A percentile compares a stretch with the other conserved stretches of the same genome.
phyloP scores from a whole-genome alignment of 2,329 filamentous ascomycete genomes.

The Colletotrichum sidae region DNA sequence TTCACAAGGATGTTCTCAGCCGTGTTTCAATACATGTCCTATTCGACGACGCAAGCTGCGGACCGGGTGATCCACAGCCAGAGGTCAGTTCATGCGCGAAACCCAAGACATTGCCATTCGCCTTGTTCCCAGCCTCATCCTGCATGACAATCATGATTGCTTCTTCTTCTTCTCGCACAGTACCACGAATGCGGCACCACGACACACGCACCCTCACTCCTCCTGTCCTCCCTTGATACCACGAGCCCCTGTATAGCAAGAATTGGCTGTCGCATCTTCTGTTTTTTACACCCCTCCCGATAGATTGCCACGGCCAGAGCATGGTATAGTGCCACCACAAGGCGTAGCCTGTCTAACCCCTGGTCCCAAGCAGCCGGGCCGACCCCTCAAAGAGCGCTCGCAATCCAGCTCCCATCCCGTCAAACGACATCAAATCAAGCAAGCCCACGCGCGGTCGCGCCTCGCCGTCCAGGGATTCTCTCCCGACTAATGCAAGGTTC shows the following conservation, averaged over 20 bases:
- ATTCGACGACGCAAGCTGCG: constrained; percentile 1
- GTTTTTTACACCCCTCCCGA: background rate
- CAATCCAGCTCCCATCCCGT: background rate
- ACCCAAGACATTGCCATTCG: constrained; percentile 12
- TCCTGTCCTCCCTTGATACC: constrained; percentile 4
- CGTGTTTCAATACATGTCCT: constrained; percentile 27
- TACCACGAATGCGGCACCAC: too few species aligned
- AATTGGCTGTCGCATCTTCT: background rate
- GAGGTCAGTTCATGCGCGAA: constrained; percentile 12
- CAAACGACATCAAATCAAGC: constrained; percentile 10
- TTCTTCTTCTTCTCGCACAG: constrained; percentile 5
- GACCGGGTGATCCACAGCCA: constrained; percentile 18
- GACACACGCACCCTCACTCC: background rate
- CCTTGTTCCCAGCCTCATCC: constrained; percentile 15
- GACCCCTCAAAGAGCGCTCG: background rate
- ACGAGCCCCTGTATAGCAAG: background rate
- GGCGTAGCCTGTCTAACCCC: constrained; percentile 1
- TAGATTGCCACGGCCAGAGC: background rate
- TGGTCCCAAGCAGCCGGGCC: constrained; percentile 10
- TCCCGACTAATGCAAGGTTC: constrained; percentile 18
- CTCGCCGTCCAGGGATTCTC: background rate
- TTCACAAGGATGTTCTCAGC: constrained; percentile 25
- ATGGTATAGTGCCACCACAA: background rate
- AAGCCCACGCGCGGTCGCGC: background rate
- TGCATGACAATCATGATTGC: constrained; percentile 1